Base-by-base conservation (phyloP, 345 rosid genomes). In the Ailanthus altissimus region DNA sequence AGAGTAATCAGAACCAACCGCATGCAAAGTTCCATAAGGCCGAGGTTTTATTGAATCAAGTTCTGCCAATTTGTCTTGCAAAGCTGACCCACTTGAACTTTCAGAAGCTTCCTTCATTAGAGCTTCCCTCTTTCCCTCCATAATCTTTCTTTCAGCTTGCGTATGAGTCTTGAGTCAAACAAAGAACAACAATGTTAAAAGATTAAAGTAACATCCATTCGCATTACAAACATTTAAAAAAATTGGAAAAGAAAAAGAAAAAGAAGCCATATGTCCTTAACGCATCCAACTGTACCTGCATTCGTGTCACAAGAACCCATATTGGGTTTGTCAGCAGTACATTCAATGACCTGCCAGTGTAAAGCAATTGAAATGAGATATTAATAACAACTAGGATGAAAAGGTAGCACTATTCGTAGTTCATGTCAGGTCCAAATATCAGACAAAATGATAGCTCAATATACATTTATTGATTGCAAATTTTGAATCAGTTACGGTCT, bases 271-370 rank as follows among this genome's bases (percentile, higher is more conserved):
- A 56, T 72, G 43, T 62, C 38, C 25, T 46, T 8, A 71, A 53
- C 13, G 67, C 51, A 47, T 36, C 20, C 25, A 74, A 60, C 32
- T 45, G 45, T 66, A 90, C 94, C 94, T 88, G 91, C 92, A 90
- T 90, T 16, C 94, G 92, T 38, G 90, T 90, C 58, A 90, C 90
- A 32, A 90, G 92, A 69, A 90, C 91, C 92, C 94, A 90, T 60
- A 88, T 87, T 0, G 92, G 94, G 53, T 36, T 87, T 56, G 92
- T 90, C 65, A 90, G 78, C 80, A 88, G 78, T 21, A 90, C 94
- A 85, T 90, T 90, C 83, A 90, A 80, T 56, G 92, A 85, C 78
- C 94, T 90, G 86, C 83, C 43, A 78, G 47, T n/a, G 54, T 51
- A 70, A 77, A 74, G 68, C 13, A 72, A 16, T 18, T 40, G 5